Conservation (phyloP, 2,329 filamentous ascomycete genomes). For the Leptographium wingfieldii region DNA sequence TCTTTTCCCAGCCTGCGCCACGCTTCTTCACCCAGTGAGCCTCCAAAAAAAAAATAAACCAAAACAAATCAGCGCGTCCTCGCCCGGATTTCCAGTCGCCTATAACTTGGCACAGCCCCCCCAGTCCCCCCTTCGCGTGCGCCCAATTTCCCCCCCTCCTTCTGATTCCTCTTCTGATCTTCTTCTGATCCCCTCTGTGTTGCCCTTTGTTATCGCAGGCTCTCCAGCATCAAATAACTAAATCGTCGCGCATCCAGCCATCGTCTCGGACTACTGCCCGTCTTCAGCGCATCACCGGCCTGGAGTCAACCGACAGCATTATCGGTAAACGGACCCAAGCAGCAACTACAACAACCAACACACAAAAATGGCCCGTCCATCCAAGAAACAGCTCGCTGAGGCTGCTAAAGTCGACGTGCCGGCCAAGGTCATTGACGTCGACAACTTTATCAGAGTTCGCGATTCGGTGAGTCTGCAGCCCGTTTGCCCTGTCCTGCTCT, state of each 20-base stretch:
- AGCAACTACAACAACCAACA: neutral
- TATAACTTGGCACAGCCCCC: slow-evolving; percentile 13
- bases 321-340: neutral
- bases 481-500: neutral
- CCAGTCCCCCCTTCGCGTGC: slow-evolving; percentile 10
- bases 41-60: neutral
- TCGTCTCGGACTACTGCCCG: slow-evolving; percentile 3
- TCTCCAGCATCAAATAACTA: slow-evolving; percentile 6
- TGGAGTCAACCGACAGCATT: neutral
- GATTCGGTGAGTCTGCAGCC: slow-evolving; percentile 54
- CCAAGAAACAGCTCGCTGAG: slow-evolving; percentile 16
- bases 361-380: slow-evolving; percentile 16
- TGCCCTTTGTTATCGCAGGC: neutral
- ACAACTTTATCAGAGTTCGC: slow-evolving; percentile 67
- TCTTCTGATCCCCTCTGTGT: slow-evolving; percentile 4
- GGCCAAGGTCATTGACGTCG: slow-evolving; percentile 46
- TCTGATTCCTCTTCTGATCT: slow-evolving; percentile 1
- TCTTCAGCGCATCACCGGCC: slow-evolving; percentile 1
- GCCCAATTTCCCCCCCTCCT: slow-evolving; percentile 1
- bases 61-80: slow-evolving; percentile 14
- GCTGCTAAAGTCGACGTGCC: slow-evolving; percentile 21
- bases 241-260: neutral
- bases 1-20: too few relatives aligned
- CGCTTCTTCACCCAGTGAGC: too few relatives aligned
- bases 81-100: slow-evolving; percentile 12